These are phyloP conservation scores for Hypocreales sp. DNA, from an alignment of 2,329 filamentous ascomycete genomes.

Conservation along the genomic window DNA sequence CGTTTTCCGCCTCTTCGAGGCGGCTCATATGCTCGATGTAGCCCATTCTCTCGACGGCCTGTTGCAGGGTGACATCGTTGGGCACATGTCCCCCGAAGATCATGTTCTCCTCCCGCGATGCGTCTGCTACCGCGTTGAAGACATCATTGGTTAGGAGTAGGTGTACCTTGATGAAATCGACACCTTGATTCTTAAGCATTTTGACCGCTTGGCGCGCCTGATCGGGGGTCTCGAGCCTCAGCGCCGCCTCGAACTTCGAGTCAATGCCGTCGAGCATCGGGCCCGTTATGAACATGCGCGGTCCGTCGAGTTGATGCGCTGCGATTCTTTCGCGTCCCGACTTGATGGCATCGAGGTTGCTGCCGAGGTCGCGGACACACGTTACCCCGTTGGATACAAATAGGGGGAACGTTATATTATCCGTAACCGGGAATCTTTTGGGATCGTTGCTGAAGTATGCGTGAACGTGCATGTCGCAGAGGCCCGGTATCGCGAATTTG, in stretches of 20 bases:
- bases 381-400: conserved; percentile 1
- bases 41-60: background rate
- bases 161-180: conserved; percentile 1
- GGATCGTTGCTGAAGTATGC: conserved; percentile 1
- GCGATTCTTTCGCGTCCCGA: background rate
- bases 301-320: background rate
- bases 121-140: background rate
- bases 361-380: conserved; percentile 1
- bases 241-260: background rate
- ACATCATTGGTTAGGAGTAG: background rate
- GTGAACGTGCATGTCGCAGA: conserved; percentile 1
- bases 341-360: background rate
- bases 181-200: background rate
- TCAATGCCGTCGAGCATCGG: conserved; percentile 1
- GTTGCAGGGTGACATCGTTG: background rate
- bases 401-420: background rate
- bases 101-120: background rate
- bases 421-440: background rate
- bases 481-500: conserved; percentile 1
- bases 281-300: conserved; percentile 1
- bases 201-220: background rate
- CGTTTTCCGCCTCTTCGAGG: background rate
- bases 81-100: conserved; percentile 1
- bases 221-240: background rate
- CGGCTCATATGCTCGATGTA: conserved; percentile 1